Evolutionary conservation across 768 basidiomycete genomes (phyloP).

Genomic region (Amanita molliuscula): DNA sequence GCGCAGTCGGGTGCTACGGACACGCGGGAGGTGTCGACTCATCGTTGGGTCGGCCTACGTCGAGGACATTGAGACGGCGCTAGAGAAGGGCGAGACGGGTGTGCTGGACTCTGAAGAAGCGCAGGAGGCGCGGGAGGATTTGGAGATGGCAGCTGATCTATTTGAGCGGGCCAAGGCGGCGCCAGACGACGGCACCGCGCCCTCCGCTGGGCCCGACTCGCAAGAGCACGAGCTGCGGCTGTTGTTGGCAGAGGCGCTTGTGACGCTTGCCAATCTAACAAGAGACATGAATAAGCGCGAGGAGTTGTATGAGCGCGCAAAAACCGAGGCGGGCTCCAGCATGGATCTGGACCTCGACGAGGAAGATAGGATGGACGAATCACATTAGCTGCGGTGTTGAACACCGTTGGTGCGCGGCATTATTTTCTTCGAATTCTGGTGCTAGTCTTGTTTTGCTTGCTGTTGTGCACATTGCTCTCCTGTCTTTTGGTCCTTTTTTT

Average conservation of each 20-base stretch:
- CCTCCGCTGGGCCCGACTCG: conserved; percentile 1
- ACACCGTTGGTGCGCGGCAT: background rate
- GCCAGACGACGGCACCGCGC: conserved; percentile 15
- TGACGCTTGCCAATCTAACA: conserved; percentile 52
- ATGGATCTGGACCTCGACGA: conserved; percentile 19
- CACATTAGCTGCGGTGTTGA: background rate
- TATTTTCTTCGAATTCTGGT: too few species aligned
- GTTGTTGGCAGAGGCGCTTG: conserved; percentile 43
- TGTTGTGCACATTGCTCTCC: too few species aligned
- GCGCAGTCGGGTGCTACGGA: conserved; percentile 32
- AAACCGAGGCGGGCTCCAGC: conserved; percentile 33
- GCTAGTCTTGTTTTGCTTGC: too few species aligned
- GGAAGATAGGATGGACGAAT: conserved; percentile 13
- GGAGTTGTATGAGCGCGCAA: conserved; percentile 40
- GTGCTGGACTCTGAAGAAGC: conserved; percentile 39
- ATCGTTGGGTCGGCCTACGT: conserved; percentile 43
- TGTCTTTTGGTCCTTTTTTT: too few species aligned
- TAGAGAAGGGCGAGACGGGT: conserved; percentile 32
- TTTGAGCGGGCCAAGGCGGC: conserved; percentile 25
- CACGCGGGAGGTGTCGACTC: conserved; percentile 46
- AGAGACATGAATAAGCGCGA: conserved; percentile 36
- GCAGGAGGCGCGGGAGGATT: conserved; percentile 41
- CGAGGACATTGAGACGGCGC: conserved; percentile 43
- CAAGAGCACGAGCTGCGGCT: conserved; percentile 16
- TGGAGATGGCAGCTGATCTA: conserved; percentile 33